Conservation (phyloP, 2,329 filamentous ascomycete species). For the Cryoendolithus antarcticus region DNA sequence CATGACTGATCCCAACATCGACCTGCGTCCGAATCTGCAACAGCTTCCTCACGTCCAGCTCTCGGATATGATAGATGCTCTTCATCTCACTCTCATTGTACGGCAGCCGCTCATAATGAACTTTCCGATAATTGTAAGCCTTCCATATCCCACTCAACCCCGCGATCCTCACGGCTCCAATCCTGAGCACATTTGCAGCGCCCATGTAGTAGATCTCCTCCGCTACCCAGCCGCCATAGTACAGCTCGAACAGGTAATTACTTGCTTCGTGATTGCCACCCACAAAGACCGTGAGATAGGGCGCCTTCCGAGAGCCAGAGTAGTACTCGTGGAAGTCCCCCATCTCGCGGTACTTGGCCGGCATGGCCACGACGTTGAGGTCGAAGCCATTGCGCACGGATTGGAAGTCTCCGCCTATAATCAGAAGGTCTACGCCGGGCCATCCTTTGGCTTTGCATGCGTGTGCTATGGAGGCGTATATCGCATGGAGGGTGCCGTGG, state of each 20-base stretch:
- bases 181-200: conserved; percentile 72
- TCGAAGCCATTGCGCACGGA: conserved; percentile 81
- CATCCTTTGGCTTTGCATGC: conserved; percentile 60
- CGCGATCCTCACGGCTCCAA: conserved; percentile 76
- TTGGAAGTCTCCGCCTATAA: conserved; percentile 94
- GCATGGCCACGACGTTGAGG: conserved; percentile 78
- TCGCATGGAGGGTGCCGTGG: conserved; percentile 81
- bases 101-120: conserved; percentile 75
- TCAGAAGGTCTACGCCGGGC: conserved; percentile 73
- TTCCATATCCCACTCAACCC: conserved; percentile 94
- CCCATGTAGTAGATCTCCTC: conserved; percentile 97
- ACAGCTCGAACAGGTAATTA: conserved; percentile 80
- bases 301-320: conserved; percentile 60
- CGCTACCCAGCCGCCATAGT: conserved; percentile 93
- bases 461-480: conserved; percentile 65
- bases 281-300: conserved; percentile 87
- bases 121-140: conserved; percentile 69
- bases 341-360: conserved; percentile 72
- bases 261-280: conserved; percentile 93
- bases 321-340: conserved; percentile 95
- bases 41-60: conserved; percentile 82
- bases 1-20: conserved; percentile 83
- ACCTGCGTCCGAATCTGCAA: conserved; percentile 74
- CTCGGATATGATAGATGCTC: conserved; percentile 78
- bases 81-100: conserved; percentile 66